These are phyloP conservation scores for Edaphochlamys debaryana DNA, from an alignment of 139 green algal genomes.

Conservation along the genomic window DNA sequence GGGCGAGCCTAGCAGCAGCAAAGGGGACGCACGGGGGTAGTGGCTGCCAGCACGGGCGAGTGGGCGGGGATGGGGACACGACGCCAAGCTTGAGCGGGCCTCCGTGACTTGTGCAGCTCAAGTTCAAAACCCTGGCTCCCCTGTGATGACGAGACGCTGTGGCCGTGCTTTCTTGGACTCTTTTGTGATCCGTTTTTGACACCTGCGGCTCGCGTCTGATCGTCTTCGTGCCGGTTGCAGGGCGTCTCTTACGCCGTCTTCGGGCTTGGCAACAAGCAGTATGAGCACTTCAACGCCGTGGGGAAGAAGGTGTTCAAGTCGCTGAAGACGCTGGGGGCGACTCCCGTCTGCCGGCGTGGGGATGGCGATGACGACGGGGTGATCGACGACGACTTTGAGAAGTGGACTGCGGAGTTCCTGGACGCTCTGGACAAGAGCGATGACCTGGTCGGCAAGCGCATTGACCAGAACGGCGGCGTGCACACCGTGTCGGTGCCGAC, in stretches of 20 bases:
- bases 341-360: slow-evolving; percentile 69
- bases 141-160: too few species aligned
- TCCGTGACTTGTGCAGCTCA: too few species aligned
- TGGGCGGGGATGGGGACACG: too few species aligned
- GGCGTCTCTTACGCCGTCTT: slow-evolving; percentile 88
- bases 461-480: slow-evolving; percentile 33
- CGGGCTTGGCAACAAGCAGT: slow-evolving; percentile 97
- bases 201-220: too few species aligned
- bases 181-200: too few species aligned
- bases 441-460: slow-evolving; percentile 53
- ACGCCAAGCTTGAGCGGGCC: too few species aligned
- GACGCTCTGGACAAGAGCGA: slow-evolving; percentile 65
- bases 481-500: slow-evolving; percentile 42
- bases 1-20: too few species aligned
- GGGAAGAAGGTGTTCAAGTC: slow-evolving; percentile 81
- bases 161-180: too few species aligned
- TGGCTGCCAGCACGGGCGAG: too few species aligned
- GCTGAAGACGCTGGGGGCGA: slow-evolving; percentile 77
- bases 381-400: slow-evolving; percentile 94
- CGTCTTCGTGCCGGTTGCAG: slow-evolving; percentile 38
- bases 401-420: slow-evolving; percentile 79
- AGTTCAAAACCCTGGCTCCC: too few species aligned
- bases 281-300: slow-evolving; percentile 96
- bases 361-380: slow-evolving; percentile 94
- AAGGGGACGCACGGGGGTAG: too few species aligned